Conservation (phyloP, 1,139 yeast genomes). For the Entelexis sorbosivorans region DNA sequence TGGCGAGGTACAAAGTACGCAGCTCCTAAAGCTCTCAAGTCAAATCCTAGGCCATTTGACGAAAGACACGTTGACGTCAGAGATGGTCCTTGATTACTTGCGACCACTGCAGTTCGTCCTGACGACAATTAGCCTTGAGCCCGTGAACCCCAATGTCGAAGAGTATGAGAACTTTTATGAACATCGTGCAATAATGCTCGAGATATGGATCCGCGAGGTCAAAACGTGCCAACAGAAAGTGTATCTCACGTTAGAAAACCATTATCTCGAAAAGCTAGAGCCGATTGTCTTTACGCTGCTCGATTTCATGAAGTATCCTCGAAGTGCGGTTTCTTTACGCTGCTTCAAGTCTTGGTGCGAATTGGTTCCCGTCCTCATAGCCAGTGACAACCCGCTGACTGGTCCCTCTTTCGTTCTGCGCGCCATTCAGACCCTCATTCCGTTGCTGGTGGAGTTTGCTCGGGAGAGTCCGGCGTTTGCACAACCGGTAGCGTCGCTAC, state of each 20-base stretch:
- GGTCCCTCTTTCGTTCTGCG: conserved; percentile 54
- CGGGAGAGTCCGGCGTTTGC: conserved; percentile 57
- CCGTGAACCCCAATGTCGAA: conserved; percentile 33
- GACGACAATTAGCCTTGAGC: conserved; percentile 43
- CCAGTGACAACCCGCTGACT: conserved; percentile 27
- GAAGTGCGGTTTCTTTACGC: conserved; percentile 40
- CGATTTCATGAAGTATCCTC: conserved; percentile 11
- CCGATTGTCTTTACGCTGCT: conserved; percentile 15
- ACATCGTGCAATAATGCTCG: conserved; percentile 52
- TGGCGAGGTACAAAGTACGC: conserved; percentile 46
- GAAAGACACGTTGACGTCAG: conserved; percentile 45
- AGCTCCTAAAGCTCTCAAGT: conserved; percentile 46
- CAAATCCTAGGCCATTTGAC: conserved; percentile 47
- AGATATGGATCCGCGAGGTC: conserved; percentile 61
- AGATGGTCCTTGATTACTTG: conserved; percentile 43
- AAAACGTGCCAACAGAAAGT: conserved; percentile 47
- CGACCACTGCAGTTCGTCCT: conserved; percentile 44
- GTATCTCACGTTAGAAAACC: conserved; percentile 44
- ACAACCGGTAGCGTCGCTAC: conserved; percentile 63
- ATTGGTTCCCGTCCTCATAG: conserved; percentile 57
- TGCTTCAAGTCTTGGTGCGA: conserved; percentile 77
- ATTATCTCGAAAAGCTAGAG: conserved; percentile 42
- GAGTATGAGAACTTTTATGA: conserved; percentile 43
- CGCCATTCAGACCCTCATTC: conserved; percentile 62
- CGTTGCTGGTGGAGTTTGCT: conserved; percentile 64